Evolutionary conservation across 1,284 basidiomycete species (phyloP), one percentile per base, ranked within the genome.

Genomic region (Cryptococcus floricola): DNA sequence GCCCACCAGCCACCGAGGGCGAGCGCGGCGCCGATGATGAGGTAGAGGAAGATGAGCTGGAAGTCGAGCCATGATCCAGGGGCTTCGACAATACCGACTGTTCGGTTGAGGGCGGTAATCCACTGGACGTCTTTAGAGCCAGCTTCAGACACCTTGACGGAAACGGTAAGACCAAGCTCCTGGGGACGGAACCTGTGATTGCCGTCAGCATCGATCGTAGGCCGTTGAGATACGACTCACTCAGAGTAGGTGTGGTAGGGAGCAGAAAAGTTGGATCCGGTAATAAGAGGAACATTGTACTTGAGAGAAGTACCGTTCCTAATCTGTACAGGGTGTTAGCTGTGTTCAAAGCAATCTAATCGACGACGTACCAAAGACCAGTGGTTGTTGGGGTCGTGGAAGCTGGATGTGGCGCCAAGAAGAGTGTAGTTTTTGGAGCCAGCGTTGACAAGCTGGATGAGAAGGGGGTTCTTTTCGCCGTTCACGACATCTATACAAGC

Each of bases 191-290:
- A 71, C 59, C 72, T 74, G 88, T 66, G 23, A 28, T 10, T 38
- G 8, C 31, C 18, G 16, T 27, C 25, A 28, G 45, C 18, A 27
- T 16, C 12, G 45, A 25, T 27, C 18, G 10, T 16, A 10, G 5
- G 14, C 10, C 19, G 34, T 51, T 31, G 14, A 27, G 25, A 37
- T 54, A 34, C 14, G 10, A 81, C 89, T 78, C 68, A 93, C 90
- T 94, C 89, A 81, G 87, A 89, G 78, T 88, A 80, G 72, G 93
- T 88, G 25, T 79, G 64, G 73, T 86, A 93, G 3, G 89, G 89
- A 49, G 91, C 75, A 59, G 84, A 82, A 55, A 89, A 73, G 70
- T 87, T 87, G 28, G 83, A 77, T 37, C 84, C 84, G 56, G 86
- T 81, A 18, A 84, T 61, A 39, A 93, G 77, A 16, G 81, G 80